Evolutionary conservation across 1,139 yeast species (phyloP).

Genomic region (Pichia sp.): DNA sequence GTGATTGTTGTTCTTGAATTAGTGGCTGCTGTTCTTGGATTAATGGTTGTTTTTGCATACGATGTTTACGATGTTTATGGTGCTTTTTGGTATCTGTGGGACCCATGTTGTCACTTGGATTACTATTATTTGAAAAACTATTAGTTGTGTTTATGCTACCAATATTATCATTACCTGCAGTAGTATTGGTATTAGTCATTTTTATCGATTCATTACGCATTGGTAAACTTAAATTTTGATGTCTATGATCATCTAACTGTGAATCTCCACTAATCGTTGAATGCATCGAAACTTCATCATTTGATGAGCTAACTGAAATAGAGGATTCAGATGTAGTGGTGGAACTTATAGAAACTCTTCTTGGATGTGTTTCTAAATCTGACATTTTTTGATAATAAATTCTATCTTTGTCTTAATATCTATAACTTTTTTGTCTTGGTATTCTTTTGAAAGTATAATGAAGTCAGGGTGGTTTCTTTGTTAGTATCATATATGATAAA

Average conservation of each 20-base stretch:
- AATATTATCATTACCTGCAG: neutral
- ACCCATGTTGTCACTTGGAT: neutral
- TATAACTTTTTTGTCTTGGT: neutral
- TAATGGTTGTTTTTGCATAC: neutral
- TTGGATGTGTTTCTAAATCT: constrained; percentile 29
- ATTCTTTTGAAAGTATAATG: neutral
- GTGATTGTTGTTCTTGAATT: neutral
- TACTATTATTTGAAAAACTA: neutral
- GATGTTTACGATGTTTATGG: too few relatives aligned
- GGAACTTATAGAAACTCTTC: constrained; percentile 14
- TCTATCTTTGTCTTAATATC: too few relatives aligned
- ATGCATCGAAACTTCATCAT: constrained; percentile 30
- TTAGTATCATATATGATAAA: neutral
- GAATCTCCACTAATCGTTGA: constrained; percentile 40
- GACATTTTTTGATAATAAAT: too few relatives aligned
- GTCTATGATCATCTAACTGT: constrained; percentile 46
- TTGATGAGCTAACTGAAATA: constrained; percentile 26
- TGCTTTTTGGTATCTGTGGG: neutral
- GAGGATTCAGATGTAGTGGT: constrained; percentile 29
- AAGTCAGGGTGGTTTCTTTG: constrained; percentile 6
- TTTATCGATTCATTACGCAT: constrained; percentile 26
- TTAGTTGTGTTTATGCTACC: neutral
- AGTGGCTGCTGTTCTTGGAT: neutral
- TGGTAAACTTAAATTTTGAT: constrained; percentile 41
- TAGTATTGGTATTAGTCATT: constrained; percentile 4